These are phyloP conservation scores for Microthlaspi erraticum DNA, from an alignment of 345 rosid genomes.

Conservation along the genomic window DNA sequence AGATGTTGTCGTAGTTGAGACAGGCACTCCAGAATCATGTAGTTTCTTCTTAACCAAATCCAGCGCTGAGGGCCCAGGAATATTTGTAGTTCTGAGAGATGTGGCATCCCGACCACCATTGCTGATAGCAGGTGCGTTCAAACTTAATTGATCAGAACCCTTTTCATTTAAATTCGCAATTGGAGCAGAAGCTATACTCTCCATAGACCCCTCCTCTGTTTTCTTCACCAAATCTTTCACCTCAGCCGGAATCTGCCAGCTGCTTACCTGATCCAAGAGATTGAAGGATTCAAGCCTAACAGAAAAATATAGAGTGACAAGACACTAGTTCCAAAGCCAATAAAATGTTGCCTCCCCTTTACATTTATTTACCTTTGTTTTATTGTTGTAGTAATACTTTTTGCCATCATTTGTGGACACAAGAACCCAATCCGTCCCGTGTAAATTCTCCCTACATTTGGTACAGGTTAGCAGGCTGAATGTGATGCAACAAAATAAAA, in stretches of 20 bases:
- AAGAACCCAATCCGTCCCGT: constrained; percentile 87
- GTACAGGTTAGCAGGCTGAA: constrained; percentile 27
- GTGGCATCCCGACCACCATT: constrained; percentile 89
- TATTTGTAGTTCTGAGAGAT: constrained; percentile 57
- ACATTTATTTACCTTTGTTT: constrained; percentile 68
- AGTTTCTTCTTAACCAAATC: constrained; percentile 92
- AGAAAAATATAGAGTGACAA: constrained; percentile 11
- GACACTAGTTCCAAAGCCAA: constrained; percentile 8
- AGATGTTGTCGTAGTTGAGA: constrained; percentile 53
- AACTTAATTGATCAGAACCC: constrained; percentile 56
- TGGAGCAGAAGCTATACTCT: constrained; percentile 50
- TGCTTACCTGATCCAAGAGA: constrained; percentile 65
- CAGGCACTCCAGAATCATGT: constrained; percentile 80
- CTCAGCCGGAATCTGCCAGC: constrained; percentile 95
- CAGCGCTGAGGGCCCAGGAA: constrained; percentile 77
- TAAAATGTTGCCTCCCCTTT: constrained; percentile 9
- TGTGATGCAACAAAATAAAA: constrained; percentile 1
- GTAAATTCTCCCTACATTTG: constrained; percentile 71
- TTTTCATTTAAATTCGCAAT: constrained; percentile 57
- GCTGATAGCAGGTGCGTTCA: constrained; percentile 79
- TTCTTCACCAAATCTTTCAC: constrained; percentile 75
- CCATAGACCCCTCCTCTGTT: constrained; percentile 60
- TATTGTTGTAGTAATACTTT: constrained; percentile 87
- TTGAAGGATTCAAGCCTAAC: constrained; percentile 25
- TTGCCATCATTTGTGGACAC: constrained; percentile 88